Evolutionary conservation across 2,329 filamentous ascomycete genomes (phyloP), one percentile per base, ranked within the genome.

Genomic region (Neonectria neomacrospora): DNA sequence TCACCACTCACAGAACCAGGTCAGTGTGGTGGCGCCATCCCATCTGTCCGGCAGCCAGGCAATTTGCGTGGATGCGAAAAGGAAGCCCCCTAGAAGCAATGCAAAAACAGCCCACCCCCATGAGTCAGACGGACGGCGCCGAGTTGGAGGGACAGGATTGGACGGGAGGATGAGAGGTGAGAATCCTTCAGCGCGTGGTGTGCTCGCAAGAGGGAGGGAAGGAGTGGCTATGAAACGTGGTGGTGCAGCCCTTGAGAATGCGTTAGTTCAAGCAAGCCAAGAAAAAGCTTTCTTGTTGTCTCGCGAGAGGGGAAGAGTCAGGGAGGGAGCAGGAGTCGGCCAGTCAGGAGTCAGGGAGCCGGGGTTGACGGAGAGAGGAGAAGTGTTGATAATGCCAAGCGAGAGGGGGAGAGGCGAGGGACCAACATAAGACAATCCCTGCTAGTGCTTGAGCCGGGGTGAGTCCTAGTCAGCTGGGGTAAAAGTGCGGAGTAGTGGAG

Each of bases 401-500:
- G 26, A 28, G 14, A 37, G 34, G 34, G 12, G 30, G 10, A 30
- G 28, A 30, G 9, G 28, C 5, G 16, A n/a, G 32, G 32, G 22
- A 37, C 44, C 42, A 53, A 45, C 22, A 54, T 48, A 45, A n/a
- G 14, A 28, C 22, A 12, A 55, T 28, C 54, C 59, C 48, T 57
- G 59, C n/a, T 30, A n/a, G 34, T 7, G 30, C 16, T 37, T 14
- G 14, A 37, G 14, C 34, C n/a, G 34, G 34, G 34, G 34, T 16
- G 34, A n/a, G 14, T 37, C 16, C 39, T 42, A 30, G 48, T 41
- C 39, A 16, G 48, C 59, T 65, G 63, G 65, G 65, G 58, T 54
- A 60, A 68, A 54, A 68, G 64, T 67, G 69, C 70, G 70, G 70
- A 72, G 70, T 71, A 70, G 66, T 62, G 67, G 70, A 55, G 69